Base-by-base conservation (phyloP, 2,329 filamentous ascomycete genomes). In the Fusarium sp. region DNA sequence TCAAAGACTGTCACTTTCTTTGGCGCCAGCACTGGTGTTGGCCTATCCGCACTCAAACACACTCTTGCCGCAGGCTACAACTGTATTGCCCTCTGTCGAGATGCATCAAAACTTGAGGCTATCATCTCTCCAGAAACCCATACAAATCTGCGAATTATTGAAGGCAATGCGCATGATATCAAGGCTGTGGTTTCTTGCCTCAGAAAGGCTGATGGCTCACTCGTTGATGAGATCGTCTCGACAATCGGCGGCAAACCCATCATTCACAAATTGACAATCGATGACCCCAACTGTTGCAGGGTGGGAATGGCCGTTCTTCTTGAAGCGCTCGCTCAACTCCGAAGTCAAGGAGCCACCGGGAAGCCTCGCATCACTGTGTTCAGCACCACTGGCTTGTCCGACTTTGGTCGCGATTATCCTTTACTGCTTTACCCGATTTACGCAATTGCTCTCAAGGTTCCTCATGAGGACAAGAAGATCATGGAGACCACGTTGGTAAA, bases 1-100 rank as follows among this genome's bases (percentile, higher is more conserved):
- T 3, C 41, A 32, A 74, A 82, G 64, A 80, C 83, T 5, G 74
- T 86, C 56, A 79, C 83, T 44, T 86, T 88, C 77, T 79, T 87
- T 53, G 86, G 86, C 60, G 83, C 84, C 41, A 86, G 82, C 22
- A 82, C 80, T 33, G 86, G 85, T 47, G 79, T 79, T 64, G 84
- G 81, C 53, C 80, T 85, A 56, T 76, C 83, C 4, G 78, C 80
- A 17, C 81, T 88, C 40, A 79, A 79, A 24, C 77, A 78, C 40
- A 76, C 80, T 26, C 81, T 88, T 10, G 77, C 79, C 17, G 81
- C 80, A 13, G 82, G 82, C 33, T 79, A 83, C 71, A 76, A 71
- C 9, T 86, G 83, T 75, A 76, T 82, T 48, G 84, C 82, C 45
- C 79, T 87, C 35, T 84, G 80, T 71, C 83, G 86, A 43, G 82